Conservation (phyloP, 805 yeast species). For the Yarrowia sp. region DNA sequence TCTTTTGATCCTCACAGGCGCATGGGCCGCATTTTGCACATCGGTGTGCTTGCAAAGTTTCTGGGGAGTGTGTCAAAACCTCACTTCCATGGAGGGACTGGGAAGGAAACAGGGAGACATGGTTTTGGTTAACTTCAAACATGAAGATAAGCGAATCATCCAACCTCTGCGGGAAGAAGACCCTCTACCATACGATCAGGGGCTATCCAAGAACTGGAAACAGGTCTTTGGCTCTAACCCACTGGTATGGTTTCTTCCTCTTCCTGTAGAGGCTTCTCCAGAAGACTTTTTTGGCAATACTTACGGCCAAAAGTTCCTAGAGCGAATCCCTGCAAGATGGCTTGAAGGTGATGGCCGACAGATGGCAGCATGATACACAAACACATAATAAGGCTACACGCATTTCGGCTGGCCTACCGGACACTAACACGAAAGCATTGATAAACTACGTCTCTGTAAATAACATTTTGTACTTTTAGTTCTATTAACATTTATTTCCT, state of each 20-base stretch:
- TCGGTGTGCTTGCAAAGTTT: conserved; percentile 47
- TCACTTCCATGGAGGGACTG: conserved; percentile 61
- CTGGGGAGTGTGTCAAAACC: conserved; percentile 47
- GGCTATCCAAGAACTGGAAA: conserved; percentile 34
- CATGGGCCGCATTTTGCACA: conserved; percentile 48
- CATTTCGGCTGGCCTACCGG: background rate
- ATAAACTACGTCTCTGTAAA: background rate
- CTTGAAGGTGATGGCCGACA: conserved; percentile 13
- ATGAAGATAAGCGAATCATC: conserved; percentile 45
- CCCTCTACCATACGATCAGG: conserved; percentile 37
- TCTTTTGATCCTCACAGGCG: conserved; percentile 45
- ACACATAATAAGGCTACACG: background rate
- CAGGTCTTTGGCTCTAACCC: conserved; percentile 37
- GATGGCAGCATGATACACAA: background rate
- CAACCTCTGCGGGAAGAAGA: conserved; percentile 42
- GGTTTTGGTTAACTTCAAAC: conserved; percentile 43
- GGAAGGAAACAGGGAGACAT: conserved; percentile 38
- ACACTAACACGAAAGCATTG: background rate
- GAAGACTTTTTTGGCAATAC: background rate
- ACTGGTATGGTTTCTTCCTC: conserved; percentile 37
- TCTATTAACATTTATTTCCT: background rate
- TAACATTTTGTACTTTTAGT: background rate
- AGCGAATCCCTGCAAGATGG: background rate
- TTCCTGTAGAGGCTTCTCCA: conserved; percentile 5
- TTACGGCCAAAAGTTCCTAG: background rate